Evolutionary conservation across 495 filamentous ascomycete species (phyloP).

Genomic region (Penicillium chermesinum): DNA sequence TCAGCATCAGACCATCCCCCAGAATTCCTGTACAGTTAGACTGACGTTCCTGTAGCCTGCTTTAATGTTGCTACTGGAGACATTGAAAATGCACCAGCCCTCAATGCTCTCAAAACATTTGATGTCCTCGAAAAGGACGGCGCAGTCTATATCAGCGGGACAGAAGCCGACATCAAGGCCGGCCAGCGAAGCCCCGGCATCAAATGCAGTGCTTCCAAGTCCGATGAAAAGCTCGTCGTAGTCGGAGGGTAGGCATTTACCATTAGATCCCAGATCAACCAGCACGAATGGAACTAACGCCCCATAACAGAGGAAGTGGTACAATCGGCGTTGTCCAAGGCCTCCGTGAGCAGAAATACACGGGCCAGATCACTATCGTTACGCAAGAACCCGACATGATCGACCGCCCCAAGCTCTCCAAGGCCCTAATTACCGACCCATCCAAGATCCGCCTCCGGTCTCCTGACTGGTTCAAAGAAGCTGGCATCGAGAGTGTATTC

Average conservation of each 20-base stretch:
- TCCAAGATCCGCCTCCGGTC: slow-evolving; percentile 72
- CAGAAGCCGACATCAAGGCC: slow-evolving; percentile 72
- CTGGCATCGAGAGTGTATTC: slow-evolving; percentile 64
- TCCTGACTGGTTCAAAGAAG: slow-evolving; percentile 69
- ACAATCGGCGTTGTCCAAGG: slow-evolving; percentile 73
- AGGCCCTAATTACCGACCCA: slow-evolving; percentile 81
- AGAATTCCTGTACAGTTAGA: too few species aligned
- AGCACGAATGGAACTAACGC: slow-evolving; percentile 6
- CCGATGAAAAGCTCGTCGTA: slow-evolving; percentile 69
- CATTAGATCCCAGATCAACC: background rate
- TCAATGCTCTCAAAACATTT: slow-evolving; percentile 77
- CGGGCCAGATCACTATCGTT: slow-evolving; percentile 76
- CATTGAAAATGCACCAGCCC: slow-evolving; percentile 87
- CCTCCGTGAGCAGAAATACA: slow-evolving; percentile 75
- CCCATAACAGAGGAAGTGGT: slow-evolving; percentile 63
- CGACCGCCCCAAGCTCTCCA: slow-evolving; percentile 93
- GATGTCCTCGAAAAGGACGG: slow-evolving; percentile 73
- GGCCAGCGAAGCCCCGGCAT: slow-evolving; percentile 66
- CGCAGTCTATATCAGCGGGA: slow-evolving; percentile 76
- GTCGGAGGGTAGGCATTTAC: slow-evolving; percentile 64
- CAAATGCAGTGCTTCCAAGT: slow-evolving; percentile 58
- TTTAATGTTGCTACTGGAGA: slow-evolving; percentile 87
- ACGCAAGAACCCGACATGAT: slow-evolving; percentile 79
- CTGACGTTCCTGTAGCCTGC: too few species aligned
- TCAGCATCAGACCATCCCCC: too few species aligned